Evolutionary conservation across 441 rosid species (phyloP).

Genomic region (Brassica balearica): DNA sequence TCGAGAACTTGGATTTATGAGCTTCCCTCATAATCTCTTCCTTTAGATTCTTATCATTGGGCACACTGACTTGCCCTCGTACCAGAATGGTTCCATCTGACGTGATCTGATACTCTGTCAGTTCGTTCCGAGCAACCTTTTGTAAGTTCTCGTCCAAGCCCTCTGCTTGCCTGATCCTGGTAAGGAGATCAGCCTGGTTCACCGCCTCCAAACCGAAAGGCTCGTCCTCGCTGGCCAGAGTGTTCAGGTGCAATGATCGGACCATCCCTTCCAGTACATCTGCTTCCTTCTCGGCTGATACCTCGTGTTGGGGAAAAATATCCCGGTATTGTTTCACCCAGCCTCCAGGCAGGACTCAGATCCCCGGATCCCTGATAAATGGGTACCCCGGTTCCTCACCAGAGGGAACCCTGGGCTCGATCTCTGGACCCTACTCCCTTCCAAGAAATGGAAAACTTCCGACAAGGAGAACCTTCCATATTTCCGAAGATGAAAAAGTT

Average conservation of each 20-base stretch:
- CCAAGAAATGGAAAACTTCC: no score
- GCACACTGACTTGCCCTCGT: not conserved
- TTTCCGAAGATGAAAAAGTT: no score
- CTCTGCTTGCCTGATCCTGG: not conserved
- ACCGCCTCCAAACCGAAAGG: not conserved
- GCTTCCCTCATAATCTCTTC: not conserved
- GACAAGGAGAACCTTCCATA: no score
- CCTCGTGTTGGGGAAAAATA: no score
- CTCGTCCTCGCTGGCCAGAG: not conserved
- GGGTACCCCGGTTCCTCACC: no score
- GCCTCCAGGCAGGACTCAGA: no score
- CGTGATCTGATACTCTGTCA: not conserved
- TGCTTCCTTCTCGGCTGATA: not conserved
- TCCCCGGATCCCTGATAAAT: no score
- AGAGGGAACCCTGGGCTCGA: no score
- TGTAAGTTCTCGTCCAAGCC: no score
- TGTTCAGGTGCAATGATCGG: not conserved
- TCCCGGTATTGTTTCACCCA: no score
- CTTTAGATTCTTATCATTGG: not conserved
- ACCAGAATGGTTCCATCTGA: not conserved
- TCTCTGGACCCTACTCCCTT: no score
- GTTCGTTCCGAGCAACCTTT: not conserved
- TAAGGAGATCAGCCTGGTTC: no score
- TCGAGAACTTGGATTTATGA: not conserved
- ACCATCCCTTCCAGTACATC: not conserved